A percentile compares a stretch with the other conserved stretches of the same genome.
Conservation (phyloP, 2,329 filamentous ascomycete genomes). For the Ceratocystis diversiconidia region DNA sequence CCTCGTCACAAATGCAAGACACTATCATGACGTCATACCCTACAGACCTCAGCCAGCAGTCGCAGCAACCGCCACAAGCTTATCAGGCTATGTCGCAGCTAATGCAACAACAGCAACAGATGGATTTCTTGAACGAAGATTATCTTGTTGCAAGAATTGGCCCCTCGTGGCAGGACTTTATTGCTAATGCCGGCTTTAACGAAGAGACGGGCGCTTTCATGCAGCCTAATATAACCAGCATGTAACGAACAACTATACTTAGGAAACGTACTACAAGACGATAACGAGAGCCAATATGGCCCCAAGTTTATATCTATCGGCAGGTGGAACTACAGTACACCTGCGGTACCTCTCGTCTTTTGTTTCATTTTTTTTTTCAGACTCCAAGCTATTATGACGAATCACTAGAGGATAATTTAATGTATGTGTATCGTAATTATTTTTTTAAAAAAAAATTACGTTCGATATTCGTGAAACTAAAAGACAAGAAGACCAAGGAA, state of each 20-base stretch:
- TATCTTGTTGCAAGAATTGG: constrained; percentile 20
- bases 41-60: not conserved
- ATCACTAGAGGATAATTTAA: not conserved
- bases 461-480: not conserved
- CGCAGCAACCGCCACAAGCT: constrained; percentile 17
- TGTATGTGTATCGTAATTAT: too few relatives aligned
- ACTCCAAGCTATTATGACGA: not conserved
- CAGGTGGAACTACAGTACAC: constrained; percentile 6
- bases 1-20: not conserved
- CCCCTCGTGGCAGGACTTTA: constrained; percentile 23
- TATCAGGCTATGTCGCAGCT: too few relatives aligned
- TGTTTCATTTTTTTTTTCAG: not conserved
- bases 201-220: constrained; percentile 16
- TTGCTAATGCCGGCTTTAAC: constrained; percentile 24
- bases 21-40: not conserved
- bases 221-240: constrained; percentile 1
- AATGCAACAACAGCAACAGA: constrained; percentile 7
- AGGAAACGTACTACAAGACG: not conserved
- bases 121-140: constrained; percentile 12
- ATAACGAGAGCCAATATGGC: not conserved
- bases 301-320: not conserved
- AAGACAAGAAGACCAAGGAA: not conserved
- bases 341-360: not conserved
- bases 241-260: not conserved
- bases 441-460: not conserved